Evolutionary conservation across 768 basidiomycete genomes (phyloP).

Genomic region (Psilocybe sp.): DNA sequence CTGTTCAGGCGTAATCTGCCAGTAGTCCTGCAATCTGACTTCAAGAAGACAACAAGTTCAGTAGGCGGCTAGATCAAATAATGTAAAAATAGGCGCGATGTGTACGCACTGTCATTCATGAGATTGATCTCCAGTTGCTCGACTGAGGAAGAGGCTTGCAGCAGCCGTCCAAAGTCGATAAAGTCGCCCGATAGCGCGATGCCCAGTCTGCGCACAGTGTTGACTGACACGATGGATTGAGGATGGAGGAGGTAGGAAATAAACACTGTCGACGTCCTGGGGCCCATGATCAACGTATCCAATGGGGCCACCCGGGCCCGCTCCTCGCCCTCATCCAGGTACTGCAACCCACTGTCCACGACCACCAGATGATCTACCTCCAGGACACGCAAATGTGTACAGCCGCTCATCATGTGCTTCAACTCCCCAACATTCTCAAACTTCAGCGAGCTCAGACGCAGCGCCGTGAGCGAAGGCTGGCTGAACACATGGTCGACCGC

Average conservation of each 20-base stretch:
- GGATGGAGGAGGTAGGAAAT: slow-evolving; percentile 21
- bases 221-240: slow-evolving; percentile 14
- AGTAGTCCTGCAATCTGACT: slow-evolving; percentile 21
- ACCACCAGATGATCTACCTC: slow-evolving; percentile 19
- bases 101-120: slow-evolving; percentile 21
- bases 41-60: background rate
- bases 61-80: background rate
- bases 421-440: slow-evolving; percentile 15
- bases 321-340: slow-evolving; percentile 3
- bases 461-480: slow-evolving; percentile 16
- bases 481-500: slow-evolving; percentile 15
- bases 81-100: background rate
- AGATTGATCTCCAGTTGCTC: slow-evolving; percentile 21
- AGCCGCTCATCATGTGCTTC: slow-evolving; percentile 12
- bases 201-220: slow-evolving; percentile 18
- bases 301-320: slow-evolving; percentile 8
- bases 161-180: slow-evolving; percentile 19
- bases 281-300: slow-evolving; percentile 22
- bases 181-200: slow-evolving; percentile 25
- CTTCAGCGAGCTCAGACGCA: slow-evolving; percentile 18
- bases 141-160: slow-evolving; percentile 19
- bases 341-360: slow-evolving; percentile 7
- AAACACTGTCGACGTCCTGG: slow-evolving; percentile 22
- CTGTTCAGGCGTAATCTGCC: slow-evolving; percentile 11
- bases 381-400: slow-evolving; percentile 16